phyloP scores from a whole-genome alignment of 192 early-diverging fungal species.

The Fimicolochytrium jonesii region DNA sequence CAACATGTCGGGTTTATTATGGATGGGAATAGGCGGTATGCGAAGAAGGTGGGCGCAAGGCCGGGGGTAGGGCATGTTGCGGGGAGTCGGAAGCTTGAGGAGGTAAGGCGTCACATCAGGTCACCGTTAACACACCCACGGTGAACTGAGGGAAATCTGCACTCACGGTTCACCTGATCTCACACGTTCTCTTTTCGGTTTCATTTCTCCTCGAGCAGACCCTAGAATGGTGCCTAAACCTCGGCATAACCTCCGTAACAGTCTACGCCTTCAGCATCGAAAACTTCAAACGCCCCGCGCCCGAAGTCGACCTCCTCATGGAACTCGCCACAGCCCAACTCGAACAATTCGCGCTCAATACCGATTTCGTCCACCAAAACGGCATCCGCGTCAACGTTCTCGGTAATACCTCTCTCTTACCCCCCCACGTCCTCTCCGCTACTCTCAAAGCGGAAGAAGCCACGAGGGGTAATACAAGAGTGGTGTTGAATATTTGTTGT shows the following conservation, averaged over 20 bases:
- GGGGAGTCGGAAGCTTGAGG: slow-evolving; percentile 73
- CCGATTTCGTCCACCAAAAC: slow-evolving; percentile 67
- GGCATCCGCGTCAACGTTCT: slow-evolving; percentile 74
- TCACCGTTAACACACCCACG: too few relatives aligned
- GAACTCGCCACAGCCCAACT: slow-evolving; percentile 73
- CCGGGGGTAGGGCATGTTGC: slow-evolving; percentile 68
- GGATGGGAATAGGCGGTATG: slow-evolving; percentile 96
- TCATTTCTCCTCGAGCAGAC: slow-evolving; percentile 41
- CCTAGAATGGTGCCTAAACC: slow-evolving; percentile 80
- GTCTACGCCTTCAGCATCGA: slow-evolving; percentile 98
- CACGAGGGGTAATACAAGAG: slow-evolving; percentile 56
- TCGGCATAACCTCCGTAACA: slow-evolving; percentile 82
- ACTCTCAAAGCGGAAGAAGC: slow-evolving; percentile 56
- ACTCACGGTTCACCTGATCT: too few relatives aligned
- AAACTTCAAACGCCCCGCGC: slow-evolving; percentile 86
- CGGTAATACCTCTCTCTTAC: slow-evolving; percentile 70
- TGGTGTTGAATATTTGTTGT: slow-evolving; percentile 85
- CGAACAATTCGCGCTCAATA: slow-evolving; percentile 67
- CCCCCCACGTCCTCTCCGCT: slow-evolving; percentile 57
- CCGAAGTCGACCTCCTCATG: slow-evolving; percentile 87
- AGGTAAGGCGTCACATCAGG: too few relatives aligned
- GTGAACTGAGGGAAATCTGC: too few relatives aligned
- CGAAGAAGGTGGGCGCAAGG: slow-evolving; percentile 54
- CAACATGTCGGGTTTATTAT: slow-evolving; percentile 93
- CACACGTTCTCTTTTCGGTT: too few relatives aligned